A percentile compares a stretch with the other conserved stretches of the same genome.
These are phyloP conservation scores for Curvularia lunata DNA, from an alignment of 2,329 filamentous ascomycete genomes.

Conservation along the genomic window DNA sequence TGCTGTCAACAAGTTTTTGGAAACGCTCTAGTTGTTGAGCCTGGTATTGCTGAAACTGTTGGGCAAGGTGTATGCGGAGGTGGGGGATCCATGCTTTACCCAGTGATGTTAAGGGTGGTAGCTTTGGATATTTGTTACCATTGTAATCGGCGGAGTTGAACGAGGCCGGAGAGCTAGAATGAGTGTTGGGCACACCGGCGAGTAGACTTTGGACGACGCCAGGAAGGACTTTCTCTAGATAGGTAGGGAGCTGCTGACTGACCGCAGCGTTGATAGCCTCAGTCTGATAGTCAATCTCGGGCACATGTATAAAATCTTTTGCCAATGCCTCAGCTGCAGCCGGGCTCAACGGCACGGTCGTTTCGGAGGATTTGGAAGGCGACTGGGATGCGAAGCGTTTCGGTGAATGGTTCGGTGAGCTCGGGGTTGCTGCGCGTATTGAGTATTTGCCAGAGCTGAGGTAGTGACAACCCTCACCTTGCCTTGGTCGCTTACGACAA, in stretches of 20 bases:
- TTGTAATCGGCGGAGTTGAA: background rate
- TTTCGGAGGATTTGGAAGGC: conserved; percentile 14
- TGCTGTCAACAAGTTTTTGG: conserved; percentile 5
- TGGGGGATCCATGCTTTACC: conserved; percentile 7
- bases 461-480: conserved; percentile 2
- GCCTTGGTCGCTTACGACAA: conserved; percentile 15
- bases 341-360: conserved; percentile 16
- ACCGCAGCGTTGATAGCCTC: conserved; percentile 1
- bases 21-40: conserved; percentile 5
- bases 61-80: conserved; percentile 9
- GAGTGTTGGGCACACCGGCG: background rate
- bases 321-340: conserved; percentile 6
- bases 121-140: conserved; percentile 1
- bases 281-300: background rate
- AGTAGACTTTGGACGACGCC: background rate
- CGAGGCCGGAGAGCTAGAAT: background rate
- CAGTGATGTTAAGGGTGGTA: conserved; percentile 9
- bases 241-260: background rate
- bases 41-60: conserved; percentile 13
- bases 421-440: conserved; percentile 7
- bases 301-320: conserved; percentile 2
- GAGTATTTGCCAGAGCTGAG: background rate
- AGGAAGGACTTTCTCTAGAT: conserved; percentile 1
- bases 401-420: conserved; percentile 1
- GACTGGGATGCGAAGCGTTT: conserved; percentile 5